Evolutionary conservation across 129 eudicot species (phyloP), one percentile per base, ranked within the genome.

Genomic region (Rutidosis leptorrhynchoides): DNA sequence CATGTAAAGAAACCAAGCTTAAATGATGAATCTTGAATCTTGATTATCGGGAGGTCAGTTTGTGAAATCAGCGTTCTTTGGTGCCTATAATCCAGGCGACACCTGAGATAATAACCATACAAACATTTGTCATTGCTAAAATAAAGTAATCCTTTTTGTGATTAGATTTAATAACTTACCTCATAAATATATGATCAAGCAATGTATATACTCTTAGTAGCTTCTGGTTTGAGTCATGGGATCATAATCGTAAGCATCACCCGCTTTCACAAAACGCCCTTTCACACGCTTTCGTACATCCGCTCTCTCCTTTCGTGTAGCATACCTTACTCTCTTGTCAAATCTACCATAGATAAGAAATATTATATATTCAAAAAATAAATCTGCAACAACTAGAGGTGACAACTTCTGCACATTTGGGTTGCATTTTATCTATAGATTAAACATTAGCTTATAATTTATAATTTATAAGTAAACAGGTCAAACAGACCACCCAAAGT

Each of bases 251-350:
- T 78, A 89, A 40, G 84, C 84, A 37, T 89, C 96, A 54, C 96
- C 94, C 0, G 88, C 94, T 81, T 89, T 89, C 45, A 89, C 86
- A 74, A 89, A 89, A 22, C 96, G 90, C 43, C 96, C 96, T 80
- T 89, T 85, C 57, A 89, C 96, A 7, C 96, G 86, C 83, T 73
- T 85, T 71, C 96, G 81, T 27, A 85, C 88, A 65, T 89, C 96
- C 16, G 96, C 95, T 83, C 95, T 83, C 51, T 94, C 94, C 77
- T 89, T 89, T 75, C 96, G 84, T 19, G 96, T 82, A 20, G 81
- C 94, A 52, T 89, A 89, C 56, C 96, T 81, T 43, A 89, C 96
- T 67, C 70, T 81, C 84, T 89, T 89, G 62, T 89, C 96, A 62
- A 89, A 89, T 78, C 96, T 89, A 72, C 14, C 22, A 56, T 28